Evolutionary conservation across 192 early-diverging fungal species (phyloP).

Genomic region (Coemansia sp.): DNA sequence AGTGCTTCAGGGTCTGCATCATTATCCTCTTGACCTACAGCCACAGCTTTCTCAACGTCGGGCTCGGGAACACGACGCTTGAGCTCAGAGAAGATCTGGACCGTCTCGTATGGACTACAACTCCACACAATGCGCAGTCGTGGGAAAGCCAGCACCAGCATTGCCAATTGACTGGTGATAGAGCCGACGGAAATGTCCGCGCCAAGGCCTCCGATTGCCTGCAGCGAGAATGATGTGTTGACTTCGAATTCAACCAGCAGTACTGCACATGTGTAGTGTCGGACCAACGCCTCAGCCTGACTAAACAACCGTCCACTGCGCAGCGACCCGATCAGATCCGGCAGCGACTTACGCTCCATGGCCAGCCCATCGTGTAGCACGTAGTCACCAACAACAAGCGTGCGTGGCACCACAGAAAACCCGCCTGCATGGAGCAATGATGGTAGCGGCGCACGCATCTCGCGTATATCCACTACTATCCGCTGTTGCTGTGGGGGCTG

Average conservation of each 20-base stretch:
- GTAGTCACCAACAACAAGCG: conserved; percentile 92
- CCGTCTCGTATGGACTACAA: conserved; percentile 77
- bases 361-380: conserved; percentile 80
- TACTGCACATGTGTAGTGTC: conserved; percentile 74
- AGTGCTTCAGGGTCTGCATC: conserved; percentile 63
- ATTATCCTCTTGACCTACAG: conserved; percentile 66
- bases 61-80: conserved; percentile 81
- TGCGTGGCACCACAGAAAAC: conserved; percentile 75
- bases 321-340: conserved; percentile 83
- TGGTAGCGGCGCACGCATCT: conserved; percentile 90
- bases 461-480: conserved; percentile 87
- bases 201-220: conserved; percentile 52
- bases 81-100: conserved; percentile 86
- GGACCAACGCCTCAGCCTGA: conserved; percentile 86
- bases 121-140: conserved; percentile 87
- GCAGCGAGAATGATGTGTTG: conserved; percentile 76
- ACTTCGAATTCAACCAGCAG: conserved; percentile 92
- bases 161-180: conserved; percentile 69
- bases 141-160: conserved; percentile 82
- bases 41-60: conserved; percentile 62
- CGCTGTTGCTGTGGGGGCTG: conserved; percentile 7
- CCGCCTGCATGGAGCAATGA: conserved; percentile 76
- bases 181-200: conserved; percentile 61
- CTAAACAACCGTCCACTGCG: conserved; percentile 82
- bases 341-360: conserved; percentile 89